Evolutionary conservation across 2,329 filamentous ascomycete genomes (phyloP), one percentile per base, ranked within the genome.

Genomic region (Alternaria tenuissima): DNA sequence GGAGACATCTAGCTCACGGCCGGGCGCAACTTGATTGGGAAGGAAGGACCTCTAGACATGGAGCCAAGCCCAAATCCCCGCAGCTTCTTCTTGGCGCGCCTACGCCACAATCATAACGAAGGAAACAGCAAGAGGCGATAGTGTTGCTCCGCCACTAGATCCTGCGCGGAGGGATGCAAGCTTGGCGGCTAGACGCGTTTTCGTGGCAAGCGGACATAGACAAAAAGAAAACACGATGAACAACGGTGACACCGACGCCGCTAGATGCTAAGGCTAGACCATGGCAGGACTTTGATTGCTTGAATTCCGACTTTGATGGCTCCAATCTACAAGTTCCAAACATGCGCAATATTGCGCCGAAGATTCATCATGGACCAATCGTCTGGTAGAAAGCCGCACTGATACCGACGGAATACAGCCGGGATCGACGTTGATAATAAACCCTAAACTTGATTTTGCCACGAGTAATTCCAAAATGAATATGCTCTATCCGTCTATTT

Each of bases 1-100:
- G 60, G 64, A 64, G 22, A 57, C 48, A 36, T 58, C 54, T 61
- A 65, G 62, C 54, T 51, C 58, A 55, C 18, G 16, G 44, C 58
- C 62, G 62, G 64, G 48, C 30, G 51, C 24, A 14, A 16, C 63
- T 61, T 72, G 59, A 74, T 72, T 74, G 68, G 70, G 68, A 68
- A 67, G 62, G 68, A 65, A 67, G 36, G 14, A 44, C 65, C 58
- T 58, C 24, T 20, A 44, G 69, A 70, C 65, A 69, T 65, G 61
- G 26, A 24, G 24, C 59, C 56, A 55, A 54, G 46, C 43, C 32
- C 28, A 32, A 5, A 28, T 26, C 59, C 63, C 70, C 70, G 67
- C 61, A 67, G 55, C 61, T 52, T 24, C 12, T 11, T 36, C 60
- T 66, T 66, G 62, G 65, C 65, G 44, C 7, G 9, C 11, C n/a